Conservation (phyloP, 2,329 filamentous ascomycete genomes). For the Magnaporthiopsis poae region DNA sequence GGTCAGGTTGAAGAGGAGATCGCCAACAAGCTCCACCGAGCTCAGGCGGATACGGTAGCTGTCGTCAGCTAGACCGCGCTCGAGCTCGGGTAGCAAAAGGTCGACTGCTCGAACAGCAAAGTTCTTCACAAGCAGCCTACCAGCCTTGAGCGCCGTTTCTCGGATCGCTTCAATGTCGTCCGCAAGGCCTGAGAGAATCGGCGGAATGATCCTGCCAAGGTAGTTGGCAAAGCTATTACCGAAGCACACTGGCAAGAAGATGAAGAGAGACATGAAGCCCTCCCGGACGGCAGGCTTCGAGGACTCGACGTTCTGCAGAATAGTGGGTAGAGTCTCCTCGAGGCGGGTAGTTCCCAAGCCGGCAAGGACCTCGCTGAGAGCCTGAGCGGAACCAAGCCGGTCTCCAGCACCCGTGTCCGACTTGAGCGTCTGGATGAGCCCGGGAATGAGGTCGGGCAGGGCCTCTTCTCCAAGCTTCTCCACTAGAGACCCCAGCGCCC, state of each 20-base stretch:
- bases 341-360: slow-evolving; percentile 84
- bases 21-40: slow-evolving; percentile 93
- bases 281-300: slow-evolving; percentile 83
- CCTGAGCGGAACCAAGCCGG: slow-evolving; percentile 88
- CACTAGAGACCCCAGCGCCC: slow-evolving; percentile 88
- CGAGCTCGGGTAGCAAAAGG: slow-evolving; percentile 82
- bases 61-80: slow-evolving; percentile 92
- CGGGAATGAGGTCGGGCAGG: slow-evolving; percentile 90
- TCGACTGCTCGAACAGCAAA: slow-evolving; percentile 93
- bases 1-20: slow-evolving; percentile 93
- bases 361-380: slow-evolving; percentile 88
- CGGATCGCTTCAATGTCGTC: slow-evolving; percentile 95
- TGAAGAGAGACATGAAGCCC: slow-evolving; percentile 99
- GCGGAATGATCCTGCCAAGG: slow-evolving; percentile 86
- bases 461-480: slow-evolving; percentile 97
- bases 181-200: slow-evolving; percentile 85
- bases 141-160: slow-evolving; percentile 89
- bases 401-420: slow-evolving; percentile 95
- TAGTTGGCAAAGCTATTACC: slow-evolving; percentile 98
- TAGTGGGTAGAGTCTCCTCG: slow-evolving; percentile 91
- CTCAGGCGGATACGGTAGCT: slow-evolving; percentile 96
- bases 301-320: slow-evolving; percentile 90
- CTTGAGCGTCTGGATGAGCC: slow-evolving; percentile 94
- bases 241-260: slow-evolving; percentile 97
- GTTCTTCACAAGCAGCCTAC: slow-evolving; percentile 92